phyloP scores from a whole-genome alignment of 1,284 basidiomycete species.

The Trichosporon faecale region DNA sequence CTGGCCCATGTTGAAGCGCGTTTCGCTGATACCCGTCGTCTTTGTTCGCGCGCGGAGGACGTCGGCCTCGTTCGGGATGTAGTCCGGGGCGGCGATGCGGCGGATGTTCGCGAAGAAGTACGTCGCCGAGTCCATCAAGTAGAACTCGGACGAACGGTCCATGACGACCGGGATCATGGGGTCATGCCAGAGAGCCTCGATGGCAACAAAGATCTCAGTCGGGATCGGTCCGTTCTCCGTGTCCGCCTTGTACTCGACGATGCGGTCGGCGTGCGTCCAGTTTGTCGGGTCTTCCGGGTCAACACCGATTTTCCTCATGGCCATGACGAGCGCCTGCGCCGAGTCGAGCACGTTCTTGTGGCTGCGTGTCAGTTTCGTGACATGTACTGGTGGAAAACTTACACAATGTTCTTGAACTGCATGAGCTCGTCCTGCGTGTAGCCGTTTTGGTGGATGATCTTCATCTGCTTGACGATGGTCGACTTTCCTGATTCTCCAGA shows the following conservation, averaged over 20 bases:
- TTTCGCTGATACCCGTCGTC: slow-evolving; percentile 91
- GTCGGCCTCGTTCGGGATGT: slow-evolving; percentile 83
- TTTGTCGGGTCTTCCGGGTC: slow-evolving; percentile 77
- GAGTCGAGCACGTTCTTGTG: slow-evolving; percentile 74
- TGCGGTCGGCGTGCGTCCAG: slow-evolving; percentile 59
- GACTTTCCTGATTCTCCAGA: slow-evolving; percentile 89
- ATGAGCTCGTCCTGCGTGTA: slow-evolving; percentile 78
- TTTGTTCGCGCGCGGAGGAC: slow-evolving; percentile 85
- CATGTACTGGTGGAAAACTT: slow-evolving; percentile 17
- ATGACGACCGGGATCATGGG: slow-evolving; percentile 81
- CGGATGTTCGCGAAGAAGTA: slow-evolving; percentile 88
- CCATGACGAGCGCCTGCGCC: slow-evolving; percentile 80
- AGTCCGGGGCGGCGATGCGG: slow-evolving; percentile 74
- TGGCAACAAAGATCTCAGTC: slow-evolving; percentile 65
- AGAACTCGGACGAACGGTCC: slow-evolving; percentile 84
- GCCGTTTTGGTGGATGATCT: slow-evolving; percentile 95
- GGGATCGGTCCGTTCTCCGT: slow-evolving; percentile 51
- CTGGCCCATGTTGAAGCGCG: slow-evolving; percentile 58
- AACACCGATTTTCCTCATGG: slow-evolving; percentile 84
- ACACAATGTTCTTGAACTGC: slow-evolving; percentile 71
- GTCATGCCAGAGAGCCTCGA: slow-evolving; percentile 84
- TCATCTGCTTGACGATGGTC: slow-evolving; percentile 99
- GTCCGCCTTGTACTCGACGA: slow-evolving; percentile 56
- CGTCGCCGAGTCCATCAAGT: slow-evolving; percentile 90
- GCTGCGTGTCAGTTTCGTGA: slow-evolving; percentile 22